phyloP scores from a whole-genome alignment of 352 stramenopile species.

The Phytophthora vignae region DNA sequence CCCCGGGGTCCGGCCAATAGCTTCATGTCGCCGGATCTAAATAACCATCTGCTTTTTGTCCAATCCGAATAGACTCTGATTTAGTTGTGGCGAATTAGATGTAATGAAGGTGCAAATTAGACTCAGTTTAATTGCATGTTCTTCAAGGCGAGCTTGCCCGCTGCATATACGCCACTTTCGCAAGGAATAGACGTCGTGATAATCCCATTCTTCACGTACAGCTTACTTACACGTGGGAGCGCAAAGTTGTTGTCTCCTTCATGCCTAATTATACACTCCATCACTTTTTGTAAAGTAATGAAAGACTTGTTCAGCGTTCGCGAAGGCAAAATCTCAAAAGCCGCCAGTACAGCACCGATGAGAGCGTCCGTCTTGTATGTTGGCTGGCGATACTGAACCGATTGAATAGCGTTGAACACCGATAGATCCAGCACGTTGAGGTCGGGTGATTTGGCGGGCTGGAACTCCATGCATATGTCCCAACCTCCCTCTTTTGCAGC shows the following conservation, averaged over 20 bases:
- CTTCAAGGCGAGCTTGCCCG: too few species aligned
- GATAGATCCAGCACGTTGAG: neutral
- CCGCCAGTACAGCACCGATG: neutral
- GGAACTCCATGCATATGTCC: conserved; percentile 1
- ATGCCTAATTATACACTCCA: neutral
- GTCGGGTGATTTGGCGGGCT: neutral
- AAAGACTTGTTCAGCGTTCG: neutral
- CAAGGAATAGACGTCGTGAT: too few species aligned
- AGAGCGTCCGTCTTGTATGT: neutral
- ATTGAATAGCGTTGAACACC: neutral
- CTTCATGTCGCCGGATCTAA: neutral
- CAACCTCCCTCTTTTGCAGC: neutral
- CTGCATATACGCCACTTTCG: too few species aligned
- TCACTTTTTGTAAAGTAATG: conserved; percentile 1
- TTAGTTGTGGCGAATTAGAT: neutral
- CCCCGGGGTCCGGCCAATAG: too few species aligned
- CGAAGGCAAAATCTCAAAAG: neutral
- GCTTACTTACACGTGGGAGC: too few species aligned
- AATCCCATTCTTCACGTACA: too few species aligned
- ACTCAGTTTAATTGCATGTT: too few species aligned
- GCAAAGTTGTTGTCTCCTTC: neutral
- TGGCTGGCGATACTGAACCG: conserved; percentile 1
- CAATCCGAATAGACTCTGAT: neutral
- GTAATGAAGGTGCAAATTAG: too few species aligned
- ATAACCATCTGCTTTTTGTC: neutral